These are phyloP conservation scores for Colletotrichum theobromicola DNA, from an alignment of 2,329 filamentous ascomycete species.

Conservation along the genomic window DNA sequence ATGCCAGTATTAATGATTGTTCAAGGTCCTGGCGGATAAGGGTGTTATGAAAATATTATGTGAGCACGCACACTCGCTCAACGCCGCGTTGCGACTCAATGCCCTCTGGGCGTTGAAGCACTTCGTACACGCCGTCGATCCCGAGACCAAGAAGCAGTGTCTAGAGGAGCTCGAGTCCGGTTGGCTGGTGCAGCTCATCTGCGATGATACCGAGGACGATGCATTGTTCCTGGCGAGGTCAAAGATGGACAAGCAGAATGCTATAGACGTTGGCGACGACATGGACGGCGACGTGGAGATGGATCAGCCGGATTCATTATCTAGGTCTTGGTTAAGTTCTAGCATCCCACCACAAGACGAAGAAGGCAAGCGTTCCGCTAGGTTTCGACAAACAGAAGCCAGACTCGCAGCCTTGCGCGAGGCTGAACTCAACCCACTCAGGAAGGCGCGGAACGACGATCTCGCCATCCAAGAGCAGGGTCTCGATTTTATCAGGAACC, in stretches of 20 bases:
- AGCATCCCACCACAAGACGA: constrained; percentile 19
- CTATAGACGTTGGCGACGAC: constrained; percentile 37
- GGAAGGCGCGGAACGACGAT: constrained; percentile 77
- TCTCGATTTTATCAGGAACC: constrained; percentile 86
- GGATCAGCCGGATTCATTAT: constrained; percentile 51
- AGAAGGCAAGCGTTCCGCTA: constrained; percentile 36
- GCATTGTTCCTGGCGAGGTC: constrained; percentile 46
- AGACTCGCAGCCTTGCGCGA: constrained; percentile 62
- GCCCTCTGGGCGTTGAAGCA: constrained; percentile 96
- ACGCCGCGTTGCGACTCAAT: constrained; percentile 80
- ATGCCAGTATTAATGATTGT: not conserved
- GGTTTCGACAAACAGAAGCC: constrained; percentile 54
- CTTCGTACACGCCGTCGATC: constrained; percentile 74
- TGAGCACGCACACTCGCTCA: constrained; percentile 81
- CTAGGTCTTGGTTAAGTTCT: constrained; percentile 22
- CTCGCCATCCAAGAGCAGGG: constrained; percentile 89
- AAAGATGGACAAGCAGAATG: constrained; percentile 30
- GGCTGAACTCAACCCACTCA: constrained; percentile 69
- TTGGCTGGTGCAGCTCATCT: constrained; percentile 83
- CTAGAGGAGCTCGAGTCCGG: constrained; percentile 78
- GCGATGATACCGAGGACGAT: constrained; percentile 63
- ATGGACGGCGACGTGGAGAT: constrained; percentile 65
- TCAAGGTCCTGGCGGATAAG: constrained; percentile 71
- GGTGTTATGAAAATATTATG: constrained; percentile 81
- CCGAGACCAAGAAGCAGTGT: constrained; percentile 76